Conservation (phyloP, 1,284 basidiomycete species). For the Crucibulum cyathiforme region DNA sequence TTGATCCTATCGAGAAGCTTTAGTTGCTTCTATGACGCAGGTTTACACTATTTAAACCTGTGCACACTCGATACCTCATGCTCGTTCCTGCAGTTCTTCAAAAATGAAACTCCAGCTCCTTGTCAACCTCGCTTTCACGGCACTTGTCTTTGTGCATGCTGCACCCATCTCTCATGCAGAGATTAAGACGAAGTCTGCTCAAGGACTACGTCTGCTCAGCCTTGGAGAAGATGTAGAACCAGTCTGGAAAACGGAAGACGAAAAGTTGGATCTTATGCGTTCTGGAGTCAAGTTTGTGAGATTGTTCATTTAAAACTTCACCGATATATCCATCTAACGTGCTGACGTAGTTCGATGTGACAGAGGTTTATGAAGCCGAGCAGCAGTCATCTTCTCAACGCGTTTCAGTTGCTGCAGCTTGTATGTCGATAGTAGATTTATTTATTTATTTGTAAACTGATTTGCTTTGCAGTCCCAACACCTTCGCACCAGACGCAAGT, state of each 20-base stretch:
- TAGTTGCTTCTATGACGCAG: no score
- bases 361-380: slow-evolving; percentile 60
- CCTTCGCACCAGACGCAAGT: slow-evolving; percentile 46
- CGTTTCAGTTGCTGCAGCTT: slow-evolving; percentile 24
- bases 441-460: slow-evolving; percentile 3
- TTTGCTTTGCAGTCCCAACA: slow-evolving; percentile 35
- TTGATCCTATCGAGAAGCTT: no score
- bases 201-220: slow-evolving; percentile 55
- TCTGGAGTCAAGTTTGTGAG: slow-evolving; percentile 41
- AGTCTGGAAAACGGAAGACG: slow-evolving; percentile 56
- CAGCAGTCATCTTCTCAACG: slow-evolving; percentile 24
- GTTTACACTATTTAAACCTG: no score
- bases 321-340: background rate
- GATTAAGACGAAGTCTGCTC: slow-evolving; percentile 39
- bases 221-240: slow-evolving; percentile 49
- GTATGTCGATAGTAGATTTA: slow-evolving; percentile 25
- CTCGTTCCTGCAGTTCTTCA: no score
- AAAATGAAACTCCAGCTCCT: no score
- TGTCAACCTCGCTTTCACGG: slow-evolving; percentile 8
- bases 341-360: slow-evolving; percentile 48
- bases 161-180: slow-evolving; percentile 39
- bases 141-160: slow-evolving; percentile 25
- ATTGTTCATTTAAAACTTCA: background rate
- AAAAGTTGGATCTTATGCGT: slow-evolving; percentile 41
- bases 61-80: no score